Evolutionary conservation across 805 yeast species (phyloP).

Genomic region (Candida schatavii): DNA sequence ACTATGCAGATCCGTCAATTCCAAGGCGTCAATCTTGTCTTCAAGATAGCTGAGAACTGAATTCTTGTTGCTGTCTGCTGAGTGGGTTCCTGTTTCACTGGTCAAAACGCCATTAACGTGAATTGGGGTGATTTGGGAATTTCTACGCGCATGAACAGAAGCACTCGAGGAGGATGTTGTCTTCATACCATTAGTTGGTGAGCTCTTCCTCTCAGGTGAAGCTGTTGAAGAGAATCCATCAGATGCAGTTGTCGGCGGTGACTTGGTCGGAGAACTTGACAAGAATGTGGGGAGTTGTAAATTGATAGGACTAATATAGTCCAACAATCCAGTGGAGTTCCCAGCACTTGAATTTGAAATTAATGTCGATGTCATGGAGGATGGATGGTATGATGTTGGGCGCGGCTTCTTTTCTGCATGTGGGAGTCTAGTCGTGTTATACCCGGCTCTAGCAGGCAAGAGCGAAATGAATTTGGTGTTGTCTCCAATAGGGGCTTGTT

Average conservation of each 20-base stretch:
- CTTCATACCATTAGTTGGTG: constrained; percentile 1
- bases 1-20: constrained; percentile 29
- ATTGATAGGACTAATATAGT: constrained; percentile 31
- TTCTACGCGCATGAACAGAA: constrained; percentile 24
- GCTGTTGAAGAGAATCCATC: background rate
- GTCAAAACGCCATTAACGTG: constrained; percentile 43
- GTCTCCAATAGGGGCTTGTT: background rate
- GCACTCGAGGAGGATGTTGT: background rate
- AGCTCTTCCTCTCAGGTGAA: background rate
- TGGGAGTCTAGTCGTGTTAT: constrained; percentile 33
- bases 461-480: constrained; percentile 4
- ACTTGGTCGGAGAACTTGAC: constrained; percentile 38
- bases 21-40: constrained; percentile 42
- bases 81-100: constrained; percentile 15
- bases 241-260: constrained; percentile 22
- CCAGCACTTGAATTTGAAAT: constrained; percentile 10
- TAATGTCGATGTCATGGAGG: constrained; percentile 39
- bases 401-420: constrained; percentile 60
- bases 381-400: constrained; percentile 83
- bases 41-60: constrained; percentile 43
- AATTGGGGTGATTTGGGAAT: constrained; percentile 42
- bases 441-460: constrained; percentile 13
- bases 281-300: constrained; percentile 32
- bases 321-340: constrained; percentile 22
- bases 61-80: constrained; percentile 28